Base-by-base conservation (phyloP, 176 grass and related monocot species). In the Panicum miliaceum region DNA sequence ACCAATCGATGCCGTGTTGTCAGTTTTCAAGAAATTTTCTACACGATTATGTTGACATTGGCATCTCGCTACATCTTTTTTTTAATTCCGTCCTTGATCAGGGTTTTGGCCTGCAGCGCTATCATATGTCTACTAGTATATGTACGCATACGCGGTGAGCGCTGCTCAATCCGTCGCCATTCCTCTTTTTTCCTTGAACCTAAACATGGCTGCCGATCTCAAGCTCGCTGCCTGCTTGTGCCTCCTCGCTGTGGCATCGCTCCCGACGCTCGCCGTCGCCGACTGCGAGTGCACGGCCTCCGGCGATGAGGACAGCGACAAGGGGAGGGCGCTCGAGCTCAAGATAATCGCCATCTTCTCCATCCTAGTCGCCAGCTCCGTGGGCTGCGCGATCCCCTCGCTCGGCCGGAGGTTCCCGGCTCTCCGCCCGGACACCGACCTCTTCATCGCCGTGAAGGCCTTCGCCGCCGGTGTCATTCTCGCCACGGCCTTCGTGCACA, bases 401-500 rank as follows among this genome's bases (percentile, higher is more conserved):
- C 84, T 91, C 0, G 87, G 94, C 56, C 73, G 67, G 18, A 66
- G 36, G 84, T 62, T 93, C 72, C 91, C 84, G 25, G 83, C 75
- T 0, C 86, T 93, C 4, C 66, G 78, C 1, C 78, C 91, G 8
- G 91, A 88, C 29, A 86, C 68, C 1, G 78, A 91, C 78, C 37
- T 88, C 50, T 93, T 93, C 86, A 81, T 93, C 94, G 75, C 84
- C 9, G 25, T 97, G 20, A 97, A 97, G 91, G 84, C 89, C 22
- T 97, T 97, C 63, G 91, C 94, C 61, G 87, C 87, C 7, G 91
- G 94, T 10, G 91, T 97, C 86, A 93, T 97, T 51, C 89, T 97
- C 9, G 94, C 91, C 89, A 97, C 91, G 5, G 89, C 69, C 0
- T 88, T 97, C 63, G 88, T 97, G 68, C 94, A 97, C 68, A 91